Percentiles rank a stretch among this genome's conserved stretches.
Conservation (phyloP, 108 stramenopile genomes). For the Cyclotella atomus region DNA sequence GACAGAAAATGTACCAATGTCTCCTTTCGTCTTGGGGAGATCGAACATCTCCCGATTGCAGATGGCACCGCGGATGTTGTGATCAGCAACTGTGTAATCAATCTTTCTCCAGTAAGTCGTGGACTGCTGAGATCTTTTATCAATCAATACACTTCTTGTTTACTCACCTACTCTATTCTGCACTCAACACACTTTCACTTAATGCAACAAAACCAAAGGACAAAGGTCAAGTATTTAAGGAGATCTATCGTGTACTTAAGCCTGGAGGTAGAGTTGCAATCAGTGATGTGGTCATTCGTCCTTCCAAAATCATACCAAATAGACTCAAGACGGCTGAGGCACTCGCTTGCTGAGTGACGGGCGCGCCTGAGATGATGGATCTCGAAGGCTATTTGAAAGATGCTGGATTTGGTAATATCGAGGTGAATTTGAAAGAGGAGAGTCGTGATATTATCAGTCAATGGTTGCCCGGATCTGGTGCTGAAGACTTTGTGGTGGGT, state of each 20-base stretch:
- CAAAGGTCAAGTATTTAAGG: conserved; percentile 78
- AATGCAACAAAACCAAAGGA: too few relatives aligned
- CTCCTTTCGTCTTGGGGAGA: conserved; percentile 86
- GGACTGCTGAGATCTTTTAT: too few relatives aligned
- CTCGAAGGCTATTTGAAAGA: conserved; percentile 38
- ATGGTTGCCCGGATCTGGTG: conserved; percentile 61
- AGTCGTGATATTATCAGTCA: conserved; percentile 53
- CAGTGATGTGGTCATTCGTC: conserved; percentile 62
- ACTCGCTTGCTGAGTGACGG: conserved; percentile 65
- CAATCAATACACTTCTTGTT: too few relatives aligned
- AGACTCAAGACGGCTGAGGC: conserved; percentile 54
- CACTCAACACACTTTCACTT: too few relatives aligned
- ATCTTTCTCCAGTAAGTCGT: conserved; percentile 86
- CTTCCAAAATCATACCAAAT: conserved; percentile 32
- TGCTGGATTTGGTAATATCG: conserved; percentile 54
- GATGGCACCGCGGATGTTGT: conserved; percentile 81
- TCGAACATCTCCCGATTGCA: conserved; percentile 82
- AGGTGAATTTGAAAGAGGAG: conserved; percentile 57
- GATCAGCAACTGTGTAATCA: conserved; percentile 92
- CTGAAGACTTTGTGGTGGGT: conserved; percentile 57
- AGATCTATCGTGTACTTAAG: conserved; percentile 80
- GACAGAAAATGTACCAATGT: conserved; percentile 50
- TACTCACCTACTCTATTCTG: too few relatives aligned
- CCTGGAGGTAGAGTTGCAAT: conserved; percentile 87
- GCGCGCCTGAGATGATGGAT: conserved; percentile 57